These are phyloP conservation scores for Euphrasia confusa DNA, from an alignment of 257 asterid species.

Conservation along the genomic window DNA sequence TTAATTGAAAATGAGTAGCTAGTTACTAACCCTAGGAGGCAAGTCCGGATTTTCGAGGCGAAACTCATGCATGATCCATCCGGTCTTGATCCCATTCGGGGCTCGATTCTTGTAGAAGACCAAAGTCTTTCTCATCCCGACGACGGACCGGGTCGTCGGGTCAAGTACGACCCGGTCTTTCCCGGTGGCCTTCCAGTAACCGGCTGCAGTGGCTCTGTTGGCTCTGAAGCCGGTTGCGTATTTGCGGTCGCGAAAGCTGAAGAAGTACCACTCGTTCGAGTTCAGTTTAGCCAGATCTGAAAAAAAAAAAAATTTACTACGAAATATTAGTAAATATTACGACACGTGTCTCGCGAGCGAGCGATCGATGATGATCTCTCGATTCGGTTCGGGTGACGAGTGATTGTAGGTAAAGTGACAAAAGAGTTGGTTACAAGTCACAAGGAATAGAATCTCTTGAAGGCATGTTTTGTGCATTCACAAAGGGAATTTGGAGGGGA, in stretches of 20 bases:
- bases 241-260: slow-evolving; percentile 78
- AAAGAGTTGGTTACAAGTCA: slow-evolving; percentile 47
- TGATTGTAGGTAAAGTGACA: slow-evolving; percentile 32
- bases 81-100: slow-evolving; percentile 79
- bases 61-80: slow-evolving; percentile 95
- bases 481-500: slow-evolving; percentile 27
- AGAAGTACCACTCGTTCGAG: slow-evolving; percentile 87
- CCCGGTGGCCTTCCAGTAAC: slow-evolving; percentile 96
- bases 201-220: slow-evolving; percentile 68
- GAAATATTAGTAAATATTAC: no score
- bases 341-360: no score
- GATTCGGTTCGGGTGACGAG: slow-evolving; percentile 6
- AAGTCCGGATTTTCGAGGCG: slow-evolving; percentile 67
- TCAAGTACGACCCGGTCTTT: slow-evolving; percentile 64
- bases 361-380: no score
- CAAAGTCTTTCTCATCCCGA: slow-evolving; percentile 89
- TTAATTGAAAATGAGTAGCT: background rate
- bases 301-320: background rate
- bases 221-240: slow-evolving; percentile 75
- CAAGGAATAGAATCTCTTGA: slow-evolving; percentile 11
- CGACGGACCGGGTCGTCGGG: slow-evolving; percentile 32
- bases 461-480: slow-evolving; percentile 32
- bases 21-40: slow-evolving; percentile 72
- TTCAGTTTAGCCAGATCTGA: slow-evolving; percentile 56
- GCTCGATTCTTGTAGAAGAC: slow-evolving; percentile 85